Conservation (phyloP, 495 filamentous ascomycete genomes). For the Tuber borchii region DNA sequence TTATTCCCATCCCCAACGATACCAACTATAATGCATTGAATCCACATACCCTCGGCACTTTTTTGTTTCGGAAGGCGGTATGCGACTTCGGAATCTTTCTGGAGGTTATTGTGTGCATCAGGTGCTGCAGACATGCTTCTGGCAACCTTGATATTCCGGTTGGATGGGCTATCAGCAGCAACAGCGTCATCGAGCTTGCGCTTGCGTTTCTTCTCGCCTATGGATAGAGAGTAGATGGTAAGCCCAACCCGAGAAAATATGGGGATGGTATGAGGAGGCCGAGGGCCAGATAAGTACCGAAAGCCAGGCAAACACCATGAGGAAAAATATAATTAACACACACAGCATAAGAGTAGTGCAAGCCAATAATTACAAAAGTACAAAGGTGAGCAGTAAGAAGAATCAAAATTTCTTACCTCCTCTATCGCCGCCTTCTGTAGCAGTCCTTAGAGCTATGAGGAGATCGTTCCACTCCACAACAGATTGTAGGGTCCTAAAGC, state of each 20-base stretch:
- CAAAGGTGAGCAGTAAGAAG: neutral
- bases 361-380: neutral
- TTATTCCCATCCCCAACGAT: slow-evolving; percentile 81
- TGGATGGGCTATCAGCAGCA: slow-evolving; percentile 40
- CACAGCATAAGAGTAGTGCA: slow-evolving; percentile 7
- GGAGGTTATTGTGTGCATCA: slow-evolving; percentile 29
- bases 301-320: neutral
- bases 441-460: slow-evolving; percentile 39
- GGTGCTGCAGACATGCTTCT: slow-evolving; percentile 39
- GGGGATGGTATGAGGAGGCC: slow-evolving; percentile 12
- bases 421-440: slow-evolving; percentile 42
- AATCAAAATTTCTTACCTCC: slow-evolving; percentile 33
- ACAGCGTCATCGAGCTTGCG: slow-evolving; percentile 41
- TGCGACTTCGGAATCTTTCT: slow-evolving; percentile 37
- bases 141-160: slow-evolving; percentile 39
- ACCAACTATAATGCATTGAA: slow-evolving; percentile 78
- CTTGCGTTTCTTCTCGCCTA: slow-evolving; percentile 40
- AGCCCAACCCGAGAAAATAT: slow-evolving; percentile 16
- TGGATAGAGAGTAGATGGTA: slow-evolving; percentile 26
- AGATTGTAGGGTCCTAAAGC: slow-evolving; percentile 16
- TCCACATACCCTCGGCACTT: slow-evolving; percentile 67
- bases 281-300: neutral
- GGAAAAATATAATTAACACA: neutral
- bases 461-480: slow-evolving; percentile 33
- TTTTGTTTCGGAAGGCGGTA: slow-evolving; percentile 57